Percentiles rank a stretch among this genome's conserved stretches.
phyloP scores from a whole-genome alignment of 2,329 filamentous ascomycete species.

The Penicillium sp. region DNA sequence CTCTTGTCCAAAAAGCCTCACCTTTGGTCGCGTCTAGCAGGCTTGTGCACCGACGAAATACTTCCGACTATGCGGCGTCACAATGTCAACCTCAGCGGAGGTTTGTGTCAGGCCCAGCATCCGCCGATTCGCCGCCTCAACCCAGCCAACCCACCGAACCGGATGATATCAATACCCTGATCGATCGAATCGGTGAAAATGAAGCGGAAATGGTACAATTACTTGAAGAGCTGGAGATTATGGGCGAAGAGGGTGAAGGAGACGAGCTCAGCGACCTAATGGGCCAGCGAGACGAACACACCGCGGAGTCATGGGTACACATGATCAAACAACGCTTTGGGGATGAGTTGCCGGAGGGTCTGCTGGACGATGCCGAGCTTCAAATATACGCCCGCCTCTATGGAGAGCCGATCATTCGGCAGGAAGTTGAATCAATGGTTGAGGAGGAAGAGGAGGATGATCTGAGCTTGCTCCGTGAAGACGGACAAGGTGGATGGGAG shows the following conservation, averaged over 20 bases:
- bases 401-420: slow-evolving; percentile 60
- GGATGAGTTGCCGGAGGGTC: slow-evolving; percentile 68
- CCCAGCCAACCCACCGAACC: slow-evolving; percentile 18
- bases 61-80: background rate
- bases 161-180: slow-evolving; percentile 33
- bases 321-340: slow-evolving; percentile 72
- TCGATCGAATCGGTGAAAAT: slow-evolving; percentile 37
- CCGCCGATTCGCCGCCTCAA: slow-evolving; percentile 13
- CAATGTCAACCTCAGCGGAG: slow-evolving; percentile 18
- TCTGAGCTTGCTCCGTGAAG: slow-evolving; percentile 34
- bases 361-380: slow-evolving; percentile 69
- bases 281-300: slow-evolving; percentile 30
- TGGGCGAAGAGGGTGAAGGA: slow-evolving; percentile 30
- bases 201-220: slow-evolving; percentile 34
- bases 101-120: slow-evolving; percentile 21
- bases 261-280: slow-evolving; percentile 26
- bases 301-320: slow-evolving; percentile 52
- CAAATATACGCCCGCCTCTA: slow-evolving; percentile 76
- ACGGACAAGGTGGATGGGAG: slow-evolving; percentile 38
- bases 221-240: slow-evolving; percentile 33
- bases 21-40: background rate
- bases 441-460: slow-evolving; percentile 29
- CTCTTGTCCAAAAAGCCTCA: slow-evolving; percentile 7
- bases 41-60: background rate
- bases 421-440: slow-evolving; percentile 25